A percentile compares a stretch with the other conserved stretches of the same genome.
Evolutionary conservation across 2,329 filamentous ascomycete genomes (phyloP).

Genomic region (Hymenotorrendiella dingleyae): DNA sequence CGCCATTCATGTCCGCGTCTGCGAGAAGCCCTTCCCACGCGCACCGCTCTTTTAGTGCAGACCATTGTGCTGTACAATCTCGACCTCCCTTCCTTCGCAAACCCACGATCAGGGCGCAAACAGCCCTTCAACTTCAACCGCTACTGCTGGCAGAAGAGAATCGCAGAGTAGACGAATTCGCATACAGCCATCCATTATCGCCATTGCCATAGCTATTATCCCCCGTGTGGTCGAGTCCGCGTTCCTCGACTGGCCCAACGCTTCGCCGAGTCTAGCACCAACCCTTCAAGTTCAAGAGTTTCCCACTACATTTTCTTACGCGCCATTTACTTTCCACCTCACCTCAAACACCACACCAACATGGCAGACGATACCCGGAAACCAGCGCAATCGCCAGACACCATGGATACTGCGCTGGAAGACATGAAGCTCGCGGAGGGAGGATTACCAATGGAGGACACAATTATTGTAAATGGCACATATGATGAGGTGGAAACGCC

Average conservation of each 20-base stretch:
- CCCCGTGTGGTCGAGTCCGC: background rate
- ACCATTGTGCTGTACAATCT: conserved; percentile 6
- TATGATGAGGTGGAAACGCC: conserved; percentile 15
- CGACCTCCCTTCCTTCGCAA: conserved; percentile 7
- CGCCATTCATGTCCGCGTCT: conserved; percentile 23
- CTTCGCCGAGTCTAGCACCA: background rate
- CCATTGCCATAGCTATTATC: background rate
- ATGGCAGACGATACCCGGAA: conserved; percentile 30
- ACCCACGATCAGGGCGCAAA: conserved; percentile 10
- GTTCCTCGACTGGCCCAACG: background rate
- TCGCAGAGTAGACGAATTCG: background rate
- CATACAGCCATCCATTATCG: background rate
- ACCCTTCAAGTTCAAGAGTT: background rate
- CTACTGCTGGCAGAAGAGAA: conserved; percentile 5
- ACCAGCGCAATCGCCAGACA: conserved; percentile 23
- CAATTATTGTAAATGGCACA: conserved; percentile 20
- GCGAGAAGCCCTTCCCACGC: conserved; percentile 14
- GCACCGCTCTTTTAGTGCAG: conserved; percentile 3
- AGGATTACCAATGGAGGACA: conserved; percentile 10
- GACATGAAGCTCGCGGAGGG: conserved; percentile 31
- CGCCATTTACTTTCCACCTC: conserved; percentile 1
- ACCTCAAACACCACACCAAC: conserved; percentile 5
- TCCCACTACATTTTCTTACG: background rate
- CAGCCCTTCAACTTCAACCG: conserved; percentile 9
- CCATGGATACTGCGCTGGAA: conserved; percentile 27